Percentiles rank a stretch among this genome's conserved stretches.
Evolutionary conservation across 495 filamentous ascomycete species (phyloP).

Genomic region (Hypoxylon subgilvum): DNA sequence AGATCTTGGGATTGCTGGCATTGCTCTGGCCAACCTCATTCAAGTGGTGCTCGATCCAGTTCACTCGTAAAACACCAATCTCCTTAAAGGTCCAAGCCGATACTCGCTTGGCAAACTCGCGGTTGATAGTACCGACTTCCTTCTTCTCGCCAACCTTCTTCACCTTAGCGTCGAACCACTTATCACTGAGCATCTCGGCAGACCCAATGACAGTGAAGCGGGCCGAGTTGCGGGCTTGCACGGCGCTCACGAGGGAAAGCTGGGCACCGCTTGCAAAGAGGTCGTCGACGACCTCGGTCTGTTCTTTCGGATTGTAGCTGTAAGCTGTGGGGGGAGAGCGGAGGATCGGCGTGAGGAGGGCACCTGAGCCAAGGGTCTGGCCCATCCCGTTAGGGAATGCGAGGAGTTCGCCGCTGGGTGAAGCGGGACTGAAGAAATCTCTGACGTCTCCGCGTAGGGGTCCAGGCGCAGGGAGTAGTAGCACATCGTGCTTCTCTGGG

Average conservation of each 20-base stretch:
- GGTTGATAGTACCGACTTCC: conserved; percentile 72
- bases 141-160: conserved; percentile 62
- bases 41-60: conserved; percentile 80
- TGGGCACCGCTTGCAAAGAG: conserved; percentile 84
- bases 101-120: conserved; percentile 82
- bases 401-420: conserved; percentile 57
- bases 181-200: conserved; percentile 82
- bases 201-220: conserved; percentile 87
- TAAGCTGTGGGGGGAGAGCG: conserved; percentile 83
- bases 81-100: conserved; percentile 94
- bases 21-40: conserved; percentile 59
- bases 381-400: conserved; percentile 82
- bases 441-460: conserved; percentile 70
- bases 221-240: conserved; percentile 93
- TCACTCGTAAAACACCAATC: conserved; percentile 84
- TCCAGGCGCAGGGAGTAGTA: conserved; percentile 72
- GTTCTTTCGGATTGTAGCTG: conserved; percentile 92
- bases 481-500: conserved; percentile 83
- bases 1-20: conserved; percentile 80
- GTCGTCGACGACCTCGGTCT: conserved; percentile 69
- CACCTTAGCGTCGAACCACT: conserved; percentile 87
- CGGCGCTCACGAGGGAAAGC: conserved; percentile 76
- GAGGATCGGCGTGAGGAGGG: conserved; percentile 80
- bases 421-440: conserved; percentile 76
- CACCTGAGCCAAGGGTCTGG: conserved; percentile 77